Evolutionary conservation across 768 basidiomycete genomes (phyloP).

Genomic region (Tremella yokohamensis): DNA sequence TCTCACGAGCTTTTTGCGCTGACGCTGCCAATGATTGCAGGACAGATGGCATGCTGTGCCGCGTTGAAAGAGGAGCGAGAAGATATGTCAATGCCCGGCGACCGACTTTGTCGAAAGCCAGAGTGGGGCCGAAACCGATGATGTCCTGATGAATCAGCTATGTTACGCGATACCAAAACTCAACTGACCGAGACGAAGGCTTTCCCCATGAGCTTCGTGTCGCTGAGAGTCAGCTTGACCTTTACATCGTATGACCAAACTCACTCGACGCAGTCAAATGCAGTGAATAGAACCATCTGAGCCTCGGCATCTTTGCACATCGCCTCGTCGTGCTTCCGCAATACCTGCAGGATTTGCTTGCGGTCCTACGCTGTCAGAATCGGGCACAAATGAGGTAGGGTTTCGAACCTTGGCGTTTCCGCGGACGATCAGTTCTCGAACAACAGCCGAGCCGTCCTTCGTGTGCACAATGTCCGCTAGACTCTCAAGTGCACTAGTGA

Average conservation of each 20-base stretch:
- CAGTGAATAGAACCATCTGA: conserved; percentile 82
- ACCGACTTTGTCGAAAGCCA: conserved; percentile 61
- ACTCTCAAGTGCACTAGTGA: conserved; percentile 69
- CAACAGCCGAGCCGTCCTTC: conserved; percentile 79
- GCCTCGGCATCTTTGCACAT: conserved; percentile 88
- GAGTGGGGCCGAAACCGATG: conserved; percentile 58
- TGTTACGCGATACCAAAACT: background rate
- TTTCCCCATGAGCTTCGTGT: conserved; percentile 84
- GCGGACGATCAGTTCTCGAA: conserved; percentile 75
- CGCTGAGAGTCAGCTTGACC: conserved; percentile 55
- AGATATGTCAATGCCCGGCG: conserved; percentile 79
- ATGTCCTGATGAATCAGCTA: conserved; percentile 55
- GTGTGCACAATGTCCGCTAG: conserved; percentile 93
- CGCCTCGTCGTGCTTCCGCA: conserved; percentile 83
- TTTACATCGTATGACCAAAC: conserved; percentile 36
- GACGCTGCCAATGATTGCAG: conserved; percentile 70
- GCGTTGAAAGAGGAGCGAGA: conserved; percentile 72
- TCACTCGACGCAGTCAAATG: conserved; percentile 84
- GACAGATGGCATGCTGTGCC: conserved; percentile 82
- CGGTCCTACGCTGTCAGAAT: conserved; percentile 61
- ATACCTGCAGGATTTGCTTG: conserved; percentile 81
- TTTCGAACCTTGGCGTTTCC: conserved; percentile 71
- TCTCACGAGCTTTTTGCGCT: conserved; percentile 55
- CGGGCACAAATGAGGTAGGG: background rate
- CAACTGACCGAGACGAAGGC: conserved; percentile 60